Percentiles rank a stretch among this genome's conserved stretches.
phyloP scores from a whole-genome alignment of 306 rosid species.

The Vigna hirtella region DNA sequence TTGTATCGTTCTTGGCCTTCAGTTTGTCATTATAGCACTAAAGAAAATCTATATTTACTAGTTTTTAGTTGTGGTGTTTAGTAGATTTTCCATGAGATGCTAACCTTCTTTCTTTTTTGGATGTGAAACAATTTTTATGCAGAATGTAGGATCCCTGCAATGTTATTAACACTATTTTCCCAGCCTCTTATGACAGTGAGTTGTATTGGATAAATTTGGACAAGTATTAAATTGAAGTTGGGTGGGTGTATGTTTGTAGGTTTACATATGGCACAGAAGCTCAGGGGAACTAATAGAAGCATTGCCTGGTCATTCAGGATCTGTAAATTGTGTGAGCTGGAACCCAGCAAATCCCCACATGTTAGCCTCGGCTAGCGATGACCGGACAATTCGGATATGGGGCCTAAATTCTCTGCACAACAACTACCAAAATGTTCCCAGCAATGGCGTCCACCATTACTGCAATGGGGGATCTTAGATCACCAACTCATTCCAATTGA shows the following conservation, averaged over 20 bases:
- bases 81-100: background rate
- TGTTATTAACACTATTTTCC: constrained; percentile 10
- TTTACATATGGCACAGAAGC: constrained; percentile 87
- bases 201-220: constrained; percentile 26
- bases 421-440: constrained; percentile 61
- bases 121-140: constrained; percentile 12
- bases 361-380: constrained; percentile 98
- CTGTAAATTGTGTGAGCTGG: constrained; percentile 97
- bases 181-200: background rate
- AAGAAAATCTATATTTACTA: constrained; percentile 20
- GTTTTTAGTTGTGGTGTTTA: constrained; percentile 21
- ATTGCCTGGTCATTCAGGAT: constrained; percentile 92
- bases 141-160: background rate
- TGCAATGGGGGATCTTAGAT: constrained; percentile 86
- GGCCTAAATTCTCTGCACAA: constrained; percentile 70
- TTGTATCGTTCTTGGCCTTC: background rate
- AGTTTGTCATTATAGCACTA: background rate
- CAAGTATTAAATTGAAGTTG: constrained; percentile 13
- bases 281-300: constrained; percentile 77
- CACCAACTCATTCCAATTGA: constrained; percentile 47
- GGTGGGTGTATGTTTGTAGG: constrained; percentile 58
- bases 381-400: constrained; percentile 95
- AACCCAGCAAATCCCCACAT: constrained; percentile 93
- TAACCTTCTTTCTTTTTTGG: background rate
- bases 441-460: constrained; percentile 85